Evolutionary conservation across 331 rosid species (phyloP).

Genomic region (Dryas integrifolia): DNA sequence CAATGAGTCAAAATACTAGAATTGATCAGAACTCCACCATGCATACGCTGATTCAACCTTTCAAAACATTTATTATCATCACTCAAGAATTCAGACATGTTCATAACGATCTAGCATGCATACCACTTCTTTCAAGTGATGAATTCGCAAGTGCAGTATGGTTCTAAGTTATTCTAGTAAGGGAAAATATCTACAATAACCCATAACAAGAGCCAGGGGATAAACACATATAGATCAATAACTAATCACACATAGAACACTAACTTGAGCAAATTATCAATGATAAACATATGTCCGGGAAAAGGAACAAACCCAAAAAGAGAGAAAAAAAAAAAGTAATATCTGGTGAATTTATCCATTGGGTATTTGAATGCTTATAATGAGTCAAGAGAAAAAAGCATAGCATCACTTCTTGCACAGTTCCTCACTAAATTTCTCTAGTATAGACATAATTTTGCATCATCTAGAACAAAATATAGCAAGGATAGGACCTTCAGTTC

Average conservation of each 20-base stretch:
- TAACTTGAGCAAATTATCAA: not conserved
- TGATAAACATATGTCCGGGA: not conserved
- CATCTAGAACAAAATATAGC: conserved; percentile 32
- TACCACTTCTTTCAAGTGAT: not conserved
- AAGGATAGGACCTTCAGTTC: conserved; percentile 37
- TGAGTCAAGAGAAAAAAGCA: not conserved
- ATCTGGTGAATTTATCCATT: conserved; percentile 1
- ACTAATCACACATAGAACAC: not conserved
- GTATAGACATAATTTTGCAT: conserved; percentile 32
- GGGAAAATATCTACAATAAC: not conserved
- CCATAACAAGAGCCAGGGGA: not conserved
- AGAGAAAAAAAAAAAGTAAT: not conserved
- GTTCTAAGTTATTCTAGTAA: not conserved
- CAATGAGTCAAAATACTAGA: not conserved
- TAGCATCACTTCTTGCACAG: conserved; percentile 37
- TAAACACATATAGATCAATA: not conserved
- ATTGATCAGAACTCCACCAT: not conserved
- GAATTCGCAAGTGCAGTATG: too few species aligned
- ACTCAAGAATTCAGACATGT: not conserved
- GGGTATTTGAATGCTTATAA: conserved; percentile 7
- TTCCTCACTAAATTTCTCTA: conserved; percentile 25
- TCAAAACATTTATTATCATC: not conserved
- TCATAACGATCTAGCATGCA: not conserved
- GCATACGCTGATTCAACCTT: not conserved
- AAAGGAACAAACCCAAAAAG: too few species aligned